Conservation (phyloP, 2,329 filamentous ascomycete species). For the Pyricularia sp. region DNA sequence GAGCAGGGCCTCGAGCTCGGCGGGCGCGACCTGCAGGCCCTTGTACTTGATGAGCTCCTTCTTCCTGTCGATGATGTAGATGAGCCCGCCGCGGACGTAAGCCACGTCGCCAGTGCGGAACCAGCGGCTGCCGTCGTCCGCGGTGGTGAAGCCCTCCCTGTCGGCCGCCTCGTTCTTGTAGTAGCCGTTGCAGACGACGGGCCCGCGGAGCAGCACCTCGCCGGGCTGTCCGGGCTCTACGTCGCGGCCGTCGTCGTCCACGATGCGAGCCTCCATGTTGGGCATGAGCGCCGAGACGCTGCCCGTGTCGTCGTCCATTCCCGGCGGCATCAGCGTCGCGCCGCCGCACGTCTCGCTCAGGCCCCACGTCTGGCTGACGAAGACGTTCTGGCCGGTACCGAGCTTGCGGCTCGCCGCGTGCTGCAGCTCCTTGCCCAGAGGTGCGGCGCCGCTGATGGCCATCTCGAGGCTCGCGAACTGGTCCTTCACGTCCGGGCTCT, state of each 20-base stretch:
- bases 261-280: slow-evolving; percentile 87
- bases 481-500: slow-evolving; percentile 42
- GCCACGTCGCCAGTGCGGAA: slow-evolving; percentile 91
- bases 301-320: slow-evolving; percentile 71
- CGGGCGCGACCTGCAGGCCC: slow-evolving; percentile 89
- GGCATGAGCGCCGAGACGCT: slow-evolving; percentile 69
- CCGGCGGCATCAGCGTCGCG: slow-evolving; percentile 71
- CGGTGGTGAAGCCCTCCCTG: slow-evolving; percentile 65
- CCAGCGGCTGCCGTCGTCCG: slow-evolving; percentile 61
- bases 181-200: slow-evolving; percentile 67
- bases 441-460: slow-evolving; percentile 45
- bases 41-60: slow-evolving; percentile 97
- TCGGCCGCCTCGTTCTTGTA: slow-evolving; percentile 75
- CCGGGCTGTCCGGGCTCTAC: slow-evolving; percentile 68
- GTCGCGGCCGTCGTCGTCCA: slow-evolving; percentile 79
- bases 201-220: slow-evolving; percentile 83
- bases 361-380: slow-evolving; percentile 34
- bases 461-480: slow-evolving; percentile 41
- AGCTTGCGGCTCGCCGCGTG: slow-evolving; percentile 38
- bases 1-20: slow-evolving; percentile 79
- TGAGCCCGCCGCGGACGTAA: slow-evolving; percentile 60
- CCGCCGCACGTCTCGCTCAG: slow-evolving; percentile 88
- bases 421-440: slow-evolving; percentile 45
- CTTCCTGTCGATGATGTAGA: slow-evolving; percentile 77
- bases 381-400: slow-evolving; percentile 19